Base-by-base conservation (phyloP, 2,329 filamentous ascomycete species). In the Oidium heveae region DNA sequence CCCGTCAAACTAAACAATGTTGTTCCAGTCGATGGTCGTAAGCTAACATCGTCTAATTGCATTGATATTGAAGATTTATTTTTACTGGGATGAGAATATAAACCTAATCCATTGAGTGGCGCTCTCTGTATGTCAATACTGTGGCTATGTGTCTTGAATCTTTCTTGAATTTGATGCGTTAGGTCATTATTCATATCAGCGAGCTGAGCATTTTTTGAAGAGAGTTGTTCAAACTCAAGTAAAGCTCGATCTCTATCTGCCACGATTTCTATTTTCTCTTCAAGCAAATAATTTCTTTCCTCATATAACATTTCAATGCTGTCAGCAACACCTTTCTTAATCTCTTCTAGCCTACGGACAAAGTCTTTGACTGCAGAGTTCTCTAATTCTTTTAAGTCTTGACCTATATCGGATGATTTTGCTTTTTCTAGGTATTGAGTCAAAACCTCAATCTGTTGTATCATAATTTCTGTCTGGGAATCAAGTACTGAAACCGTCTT, bases 401-500 rank as follows among this genome's bases (percentile, higher is more conserved):
- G 72, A 6, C 86, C 80, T 54, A 82, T 79, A 63, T 84, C 84
- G 50, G 77, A 84, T 59, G 86, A 81, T 69, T 94, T 95, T 55
- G 86, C 87, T 54, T 78, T 79, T 64, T 89, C 84, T 20, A 95
- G 79, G 64, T 91, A 89, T 49, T 88, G 86, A 4, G 86, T 88
- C 62, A 95, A 76, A 39, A 89, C 82, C 64, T 94, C 86, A 18
- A 96, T 72, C 66, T 96, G 87, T 43, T 85, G 82, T 62, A 96
- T 85, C 69, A 94, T 89, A 66, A 96, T 88, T 68, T 96, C 89
- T 53, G 87, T 86, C 68, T 95, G 86, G 0, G 88, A 89, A 65
- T 96, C 89, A 53, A 96, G 72, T 18, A 93, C 84, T 7, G 89
- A 89, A 66, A 98, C 91, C 0, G 91, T 96, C 63, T 93, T 94